Percentiles rank a stretch among this genome's conserved stretches.
Conservation (phyloP, 2,329 filamentous ascomycete genomes). For the Aspergillus glaucus region DNA sequence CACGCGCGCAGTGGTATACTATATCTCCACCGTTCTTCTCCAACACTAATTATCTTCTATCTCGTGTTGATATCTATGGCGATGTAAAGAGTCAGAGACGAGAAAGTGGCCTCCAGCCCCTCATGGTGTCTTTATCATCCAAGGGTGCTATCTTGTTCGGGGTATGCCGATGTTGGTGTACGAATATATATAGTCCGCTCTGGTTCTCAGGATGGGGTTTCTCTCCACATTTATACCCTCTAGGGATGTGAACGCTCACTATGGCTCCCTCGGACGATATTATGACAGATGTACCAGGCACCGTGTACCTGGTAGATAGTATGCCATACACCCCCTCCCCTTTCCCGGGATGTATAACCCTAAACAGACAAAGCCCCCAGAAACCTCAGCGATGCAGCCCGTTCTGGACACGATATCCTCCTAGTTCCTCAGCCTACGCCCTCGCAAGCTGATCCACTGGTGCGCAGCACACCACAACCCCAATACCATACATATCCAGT, state of each 20-base stretch:
- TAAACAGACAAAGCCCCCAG: constrained; percentile 9
- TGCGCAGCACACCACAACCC: constrained; percentile 1
- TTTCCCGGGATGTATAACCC: not conserved
- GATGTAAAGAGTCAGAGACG: too few species aligned
- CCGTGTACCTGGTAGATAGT: constrained; percentile 28
- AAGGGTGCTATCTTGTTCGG: not conserved
- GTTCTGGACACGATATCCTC: constrained; percentile 24
- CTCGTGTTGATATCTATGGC: not conserved
- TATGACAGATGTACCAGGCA: constrained; percentile 27
- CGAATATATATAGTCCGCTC: not conserved
- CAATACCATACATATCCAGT: not conserved
- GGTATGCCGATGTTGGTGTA: not conserved
- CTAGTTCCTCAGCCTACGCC: constrained; percentile 28
- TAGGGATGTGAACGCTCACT: not conserved
- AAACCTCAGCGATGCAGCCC: constrained; percentile 15
- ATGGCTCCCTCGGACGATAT: constrained; percentile 15
- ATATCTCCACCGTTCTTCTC: not conserved
- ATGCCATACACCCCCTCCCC: constrained; percentile 3
- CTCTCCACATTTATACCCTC: not conserved
- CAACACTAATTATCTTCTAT: not conserved
- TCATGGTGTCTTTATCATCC: not conserved
- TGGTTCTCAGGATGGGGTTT: too few species aligned
- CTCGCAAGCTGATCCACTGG: constrained; percentile 25
- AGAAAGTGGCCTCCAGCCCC: too few species aligned
- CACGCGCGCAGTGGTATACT: not conserved